Base-by-base conservation (phyloP, 352 stramenopile genomes). In the Thalassiosira exigua region DNA sequence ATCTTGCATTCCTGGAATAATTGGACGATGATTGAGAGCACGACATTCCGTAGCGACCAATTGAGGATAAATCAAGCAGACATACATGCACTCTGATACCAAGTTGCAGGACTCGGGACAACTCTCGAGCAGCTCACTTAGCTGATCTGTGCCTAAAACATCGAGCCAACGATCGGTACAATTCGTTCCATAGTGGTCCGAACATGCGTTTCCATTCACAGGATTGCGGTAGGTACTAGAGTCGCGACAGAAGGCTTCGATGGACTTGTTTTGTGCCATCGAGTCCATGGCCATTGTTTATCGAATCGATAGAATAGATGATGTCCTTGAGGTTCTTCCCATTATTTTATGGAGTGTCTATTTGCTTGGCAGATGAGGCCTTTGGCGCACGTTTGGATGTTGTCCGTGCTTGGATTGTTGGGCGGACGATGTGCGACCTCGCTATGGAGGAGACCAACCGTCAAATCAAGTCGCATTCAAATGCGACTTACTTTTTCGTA, bases 41-140 rank as follows among this genome's bases (percentile, higher is more conserved):
- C 11, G n/a, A 48, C 11, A 48, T 11, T 17, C n/a, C n/a, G 39
- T 11, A n/a, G 39, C 39, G 39, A 48, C 11, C 11, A 48, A 48
- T 11, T n/a, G n/a, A 48, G 39, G 11, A 48, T n/a, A 11, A 48
- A 48, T 11, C 39, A n/a, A 11, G 11, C 11, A n/a, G n/a, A 48
- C 39, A 17, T n/a, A 48, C 39, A 48, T 48, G 39, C 39, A 48
- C 39, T 48, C 39, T n/a, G 39, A 48, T 17, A 48, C 39, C n/a
- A 48, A n/a, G 39, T 48, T n/a, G 39, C 39, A 48, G 11, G 39
- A 48, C n/a, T 48, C 39, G n/a, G 39, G 39, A n/a, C 39, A 48
- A n/a, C 39, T 48, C 39, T n/a, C 11, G 39, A 48, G 39, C 11
- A 48, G 39, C 39, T 48, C 39, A n/a, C n/a, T n/a, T 11, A 48